Percentiles rank a stretch among this genome's conserved stretches.
These are phyloP conservation scores for Apiospora kogelbergensis DNA, from an alignment of 2,329 filamentous ascomycete species.

Conservation along the genomic window DNA sequence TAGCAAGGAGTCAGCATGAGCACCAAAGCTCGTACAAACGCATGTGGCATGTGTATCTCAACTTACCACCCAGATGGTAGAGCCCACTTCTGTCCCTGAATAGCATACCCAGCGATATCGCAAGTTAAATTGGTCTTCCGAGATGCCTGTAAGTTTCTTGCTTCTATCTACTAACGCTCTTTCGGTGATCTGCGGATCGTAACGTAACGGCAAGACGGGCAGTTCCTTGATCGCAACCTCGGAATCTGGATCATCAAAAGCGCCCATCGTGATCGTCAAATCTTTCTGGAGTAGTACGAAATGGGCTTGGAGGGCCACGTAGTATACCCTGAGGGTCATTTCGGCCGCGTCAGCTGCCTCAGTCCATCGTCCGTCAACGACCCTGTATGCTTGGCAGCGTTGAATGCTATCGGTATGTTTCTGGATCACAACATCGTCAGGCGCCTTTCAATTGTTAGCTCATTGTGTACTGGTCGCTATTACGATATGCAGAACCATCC, in stretches of 20 bases:
- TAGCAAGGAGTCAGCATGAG: neutral
- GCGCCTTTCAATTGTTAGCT: neutral
- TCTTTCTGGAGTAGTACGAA: neutral
- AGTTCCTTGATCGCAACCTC: neutral
- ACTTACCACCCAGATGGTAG: neutral
- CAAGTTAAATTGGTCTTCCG: neutral
- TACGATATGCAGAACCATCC: neutral
- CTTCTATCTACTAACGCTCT: neutral
- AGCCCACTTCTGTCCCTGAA: neutral
- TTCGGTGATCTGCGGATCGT: neutral
- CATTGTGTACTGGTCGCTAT: no score
- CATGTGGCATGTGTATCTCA: neutral
- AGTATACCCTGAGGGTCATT: neutral
- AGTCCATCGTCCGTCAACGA: neutral
- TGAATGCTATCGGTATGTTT: neutral
- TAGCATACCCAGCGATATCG: neutral
- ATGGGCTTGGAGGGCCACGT: neutral
- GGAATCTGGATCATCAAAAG: neutral
- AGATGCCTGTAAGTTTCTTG: neutral
- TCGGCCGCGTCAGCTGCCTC: neutral
- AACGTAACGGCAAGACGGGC: neutral
- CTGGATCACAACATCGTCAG: neutral
- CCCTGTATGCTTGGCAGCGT: neutral
- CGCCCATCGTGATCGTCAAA: neutral
- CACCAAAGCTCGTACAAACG: no score